These are phyloP conservation scores for Panaeolus papilionaceus DNA, from an alignment of 768 basidiomycete species.

Conservation along the genomic window DNA sequence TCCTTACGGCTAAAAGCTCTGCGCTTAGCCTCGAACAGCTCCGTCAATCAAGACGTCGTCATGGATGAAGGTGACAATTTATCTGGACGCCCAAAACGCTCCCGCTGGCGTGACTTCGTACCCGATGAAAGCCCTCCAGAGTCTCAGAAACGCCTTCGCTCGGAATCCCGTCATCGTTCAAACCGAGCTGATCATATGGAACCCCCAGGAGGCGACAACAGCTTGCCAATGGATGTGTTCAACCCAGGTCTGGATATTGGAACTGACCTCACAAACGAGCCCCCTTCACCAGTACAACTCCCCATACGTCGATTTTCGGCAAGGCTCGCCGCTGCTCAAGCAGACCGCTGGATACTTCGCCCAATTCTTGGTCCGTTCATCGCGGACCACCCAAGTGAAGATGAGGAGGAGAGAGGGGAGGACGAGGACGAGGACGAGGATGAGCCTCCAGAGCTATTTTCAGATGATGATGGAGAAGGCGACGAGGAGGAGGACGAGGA, in stretches of 20 bases:
- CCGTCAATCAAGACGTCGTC: too few relatives aligned
- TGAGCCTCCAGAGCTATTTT: neutral
- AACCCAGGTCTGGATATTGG: neutral
- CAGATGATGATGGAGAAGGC: neutral
- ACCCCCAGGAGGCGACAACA: too few relatives aligned
- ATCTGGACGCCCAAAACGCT: too few relatives aligned
- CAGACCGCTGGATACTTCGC: neutral
- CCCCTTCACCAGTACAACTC: neutral
- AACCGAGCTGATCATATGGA: too few relatives aligned
- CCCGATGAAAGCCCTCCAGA: too few relatives aligned
- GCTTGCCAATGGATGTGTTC: neutral
- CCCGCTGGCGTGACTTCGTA: too few relatives aligned
- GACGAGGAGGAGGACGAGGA: constrained; percentile 15
- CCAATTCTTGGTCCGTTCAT: neutral
- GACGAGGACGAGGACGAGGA: neutral
- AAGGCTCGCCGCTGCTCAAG: neutral
- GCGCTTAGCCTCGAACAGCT: neutral
- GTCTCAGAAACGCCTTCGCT: too few relatives aligned
- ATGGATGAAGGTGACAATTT: too few relatives aligned
- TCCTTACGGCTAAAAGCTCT: neutral
- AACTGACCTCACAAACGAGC: neutral
- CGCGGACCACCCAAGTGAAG: neutral
- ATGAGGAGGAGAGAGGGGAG: neutral
- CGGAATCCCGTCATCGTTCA: too few relatives aligned
- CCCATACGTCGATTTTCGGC: neutral